Conservation (phyloP, 2,329 filamentous ascomycete genomes). For the Beauveria sp. region DNA sequence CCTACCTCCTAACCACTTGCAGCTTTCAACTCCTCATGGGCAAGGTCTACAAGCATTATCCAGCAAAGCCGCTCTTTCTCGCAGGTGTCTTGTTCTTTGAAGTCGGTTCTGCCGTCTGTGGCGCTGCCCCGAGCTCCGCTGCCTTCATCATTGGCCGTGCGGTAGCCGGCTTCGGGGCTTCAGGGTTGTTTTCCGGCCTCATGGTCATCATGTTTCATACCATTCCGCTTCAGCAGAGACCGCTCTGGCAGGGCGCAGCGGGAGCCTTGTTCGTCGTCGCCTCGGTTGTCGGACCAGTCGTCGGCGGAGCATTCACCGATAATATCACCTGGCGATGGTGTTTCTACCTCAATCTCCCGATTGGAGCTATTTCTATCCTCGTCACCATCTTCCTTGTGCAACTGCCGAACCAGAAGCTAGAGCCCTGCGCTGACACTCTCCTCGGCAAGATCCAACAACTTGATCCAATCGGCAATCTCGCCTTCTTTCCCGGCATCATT, state of each 20-base stretch:
- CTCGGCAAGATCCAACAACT: constrained; percentile 14
- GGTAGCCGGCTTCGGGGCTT: constrained; percentile 22
- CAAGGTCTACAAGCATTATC: constrained; percentile 42
- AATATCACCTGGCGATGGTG: constrained; percentile 22
- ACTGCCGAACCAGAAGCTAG: background rate
- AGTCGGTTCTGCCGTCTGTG: constrained; percentile 28
- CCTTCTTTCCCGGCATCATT: constrained; percentile 20
- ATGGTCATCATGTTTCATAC: constrained; percentile 21
- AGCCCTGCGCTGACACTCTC: background rate
- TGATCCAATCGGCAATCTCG: constrained; percentile 17
- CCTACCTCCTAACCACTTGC: constrained; percentile 39
- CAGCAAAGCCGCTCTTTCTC: constrained; percentile 32
- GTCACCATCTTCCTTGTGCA: constrained; percentile 21
- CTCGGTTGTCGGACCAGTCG: constrained; percentile 15
- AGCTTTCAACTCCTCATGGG: constrained; percentile 43
- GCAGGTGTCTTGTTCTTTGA: constrained; percentile 27
- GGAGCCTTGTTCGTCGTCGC: constrained; percentile 32
- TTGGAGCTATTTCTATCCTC: constrained; percentile 17
- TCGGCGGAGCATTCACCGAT: constrained; percentile 19
- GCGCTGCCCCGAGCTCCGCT: constrained; percentile 11
- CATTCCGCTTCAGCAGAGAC: constrained; percentile 19
- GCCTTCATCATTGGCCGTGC: constrained; percentile 15
- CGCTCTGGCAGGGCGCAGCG: constrained; percentile 29
- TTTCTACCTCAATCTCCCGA: constrained; percentile 23
- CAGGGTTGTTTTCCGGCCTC: constrained; percentile 31